These are phyloP conservation scores for Physocladia obscura DNA, from an alignment of 192 early-diverging fungal species.

Conservation along the genomic window DNA sequence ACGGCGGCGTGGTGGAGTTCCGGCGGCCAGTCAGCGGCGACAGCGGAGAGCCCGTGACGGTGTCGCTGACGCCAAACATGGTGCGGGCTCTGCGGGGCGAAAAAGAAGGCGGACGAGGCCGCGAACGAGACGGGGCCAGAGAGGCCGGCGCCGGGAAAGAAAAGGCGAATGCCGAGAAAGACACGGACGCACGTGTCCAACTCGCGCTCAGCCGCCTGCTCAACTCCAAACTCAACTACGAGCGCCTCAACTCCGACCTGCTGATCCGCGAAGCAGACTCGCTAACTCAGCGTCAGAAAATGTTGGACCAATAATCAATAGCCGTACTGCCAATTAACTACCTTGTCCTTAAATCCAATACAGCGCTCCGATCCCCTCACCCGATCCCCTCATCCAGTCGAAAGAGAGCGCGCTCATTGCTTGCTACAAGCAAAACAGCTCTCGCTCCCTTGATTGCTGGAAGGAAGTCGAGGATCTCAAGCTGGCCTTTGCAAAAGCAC, in stretches of 20 bases:
- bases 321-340: too few relatives aligned
- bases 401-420: slow-evolving; percentile 33
- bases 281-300: slow-evolving; percentile 37
- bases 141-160: not conserved
- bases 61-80: slow-evolving; percentile 24
- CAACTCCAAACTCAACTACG: slow-evolving; percentile 37
- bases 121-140: not conserved
- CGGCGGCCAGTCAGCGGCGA: not conserved
- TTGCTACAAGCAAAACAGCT: slow-evolving; percentile 51
- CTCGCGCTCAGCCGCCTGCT: slow-evolving; percentile 36
- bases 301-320: slow-evolving; percentile 24
- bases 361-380: slow-evolving; percentile 30
- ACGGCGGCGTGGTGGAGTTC: slow-evolving; percentile 24
- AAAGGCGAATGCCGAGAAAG: not conserved
- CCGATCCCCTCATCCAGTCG: slow-evolving; percentile 9
- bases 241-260: slow-evolving; percentile 44
- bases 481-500: slow-evolving; percentile 37
- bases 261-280: slow-evolving; percentile 48
- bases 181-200: slow-evolving; percentile 38
- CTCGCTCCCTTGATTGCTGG: slow-evolving; percentile 62
- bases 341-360: not conserved
- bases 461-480: slow-evolving; percentile 64
- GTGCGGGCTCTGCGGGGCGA: slow-evolving; percentile 9
- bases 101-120: not conserved
- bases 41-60: slow-evolving; percentile 21